phyloP scores from a whole-genome alignment of 257 asterid genomes.

The Solanum tarijense region DNA sequence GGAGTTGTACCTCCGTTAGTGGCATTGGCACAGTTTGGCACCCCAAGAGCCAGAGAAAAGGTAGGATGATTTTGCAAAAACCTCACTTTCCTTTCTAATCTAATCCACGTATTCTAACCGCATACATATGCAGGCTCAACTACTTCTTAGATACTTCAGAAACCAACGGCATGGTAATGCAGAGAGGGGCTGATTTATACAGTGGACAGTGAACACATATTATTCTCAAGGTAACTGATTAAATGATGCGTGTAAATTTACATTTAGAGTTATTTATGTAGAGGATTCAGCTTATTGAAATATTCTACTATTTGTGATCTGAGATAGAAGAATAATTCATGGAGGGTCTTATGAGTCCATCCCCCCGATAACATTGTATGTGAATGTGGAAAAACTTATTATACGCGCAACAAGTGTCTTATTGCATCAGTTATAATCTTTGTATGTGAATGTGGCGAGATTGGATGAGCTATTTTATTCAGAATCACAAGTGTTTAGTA shows the following conservation, averaged over 20 bases:
- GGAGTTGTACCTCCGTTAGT: conserved; percentile 29
- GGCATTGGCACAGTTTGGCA: conserved; percentile 5
- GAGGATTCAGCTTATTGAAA: not conserved
- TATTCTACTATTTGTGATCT: not conserved
- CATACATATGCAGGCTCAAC: conserved; percentile 11
- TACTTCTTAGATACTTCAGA: conserved; percentile 28
- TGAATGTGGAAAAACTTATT: not conserved
- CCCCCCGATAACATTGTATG: not conserved
- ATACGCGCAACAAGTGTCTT: not conserved
- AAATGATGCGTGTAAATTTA: not conserved
- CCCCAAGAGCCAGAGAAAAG: conserved; percentile 29
- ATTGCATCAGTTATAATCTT: not conserved
- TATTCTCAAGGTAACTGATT: not conserved
- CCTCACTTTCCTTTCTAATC: not conserved
- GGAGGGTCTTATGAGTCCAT: not conserved
- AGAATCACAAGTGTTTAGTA: not conserved
- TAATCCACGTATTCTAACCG: not conserved
- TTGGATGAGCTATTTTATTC: not conserved
- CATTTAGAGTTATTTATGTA: not conserved
- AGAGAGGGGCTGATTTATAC: conserved; percentile 11
- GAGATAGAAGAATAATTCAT: not conserved
- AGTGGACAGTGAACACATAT: not conserved
- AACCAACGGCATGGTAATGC: conserved; percentile 21
- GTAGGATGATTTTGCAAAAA: not conserved
- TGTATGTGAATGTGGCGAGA: not conserved